Evolutionary conservation across 2,329 filamentous ascomycete species (phyloP), one percentile per base, ranked within the genome.

Genomic region (Drechslerella coelobrocha): DNA sequence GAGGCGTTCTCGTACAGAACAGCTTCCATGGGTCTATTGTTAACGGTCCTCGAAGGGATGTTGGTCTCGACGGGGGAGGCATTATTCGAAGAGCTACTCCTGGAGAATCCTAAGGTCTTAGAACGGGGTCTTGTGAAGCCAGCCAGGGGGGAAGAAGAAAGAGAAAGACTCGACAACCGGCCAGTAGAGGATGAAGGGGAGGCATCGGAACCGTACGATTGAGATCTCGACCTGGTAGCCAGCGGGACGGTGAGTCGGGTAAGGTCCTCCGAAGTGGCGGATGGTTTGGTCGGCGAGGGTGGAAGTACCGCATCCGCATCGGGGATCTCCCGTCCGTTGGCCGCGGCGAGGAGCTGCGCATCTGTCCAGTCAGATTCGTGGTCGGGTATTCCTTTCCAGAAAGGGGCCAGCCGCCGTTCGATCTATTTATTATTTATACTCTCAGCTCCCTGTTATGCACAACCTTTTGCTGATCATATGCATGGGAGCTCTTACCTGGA

Each of bases 381-480:
- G 78, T 97, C 92, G 73, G 96, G 89, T 2, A 99, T 82, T 3
- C 94, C 94, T 77, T 89, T 88, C 92, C 93, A 99, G 79, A 99
- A 99, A 0, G 94, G 94, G 43, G 94, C 94, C 72, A 99, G 81
- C 72, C 89, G 88, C 75, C 94, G 86, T 80, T 99, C 94, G 78
- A 99, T 92, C 93, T 97, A 73, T 47, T 71, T 6, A 10, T n/a
- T 51, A 27, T 21, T n/a, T 65, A 51, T 23, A 53, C 21, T 24
- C 26, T 61, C 14, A 23, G n/a, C 45, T 17, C 21, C 29, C 56
- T 68, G 9, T 37, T 31, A 27, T 10, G 9, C n/a, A 37, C 21
- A 27, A 12, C 23, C 17, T 31, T 24, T 19, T 37, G 74, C 23
- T n/a, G 31, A 26, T 29, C 14, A 14, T 2, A 39, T 27, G 21